Conservation (phyloP, 164 flowering plant genomes). For the Umbilicus rupestris region DNA sequence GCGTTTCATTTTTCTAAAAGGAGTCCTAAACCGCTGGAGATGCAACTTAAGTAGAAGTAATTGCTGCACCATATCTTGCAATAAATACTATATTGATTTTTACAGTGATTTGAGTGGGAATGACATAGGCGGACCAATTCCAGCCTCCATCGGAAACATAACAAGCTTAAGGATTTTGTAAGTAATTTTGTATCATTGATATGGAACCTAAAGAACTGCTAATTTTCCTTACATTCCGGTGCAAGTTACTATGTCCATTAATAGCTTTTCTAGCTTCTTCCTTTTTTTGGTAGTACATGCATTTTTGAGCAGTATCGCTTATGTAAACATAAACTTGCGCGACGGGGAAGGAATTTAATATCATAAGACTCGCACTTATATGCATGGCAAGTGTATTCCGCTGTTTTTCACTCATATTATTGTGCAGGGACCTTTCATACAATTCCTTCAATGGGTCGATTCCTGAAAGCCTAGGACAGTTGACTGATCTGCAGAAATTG, state of each 20-base stretch:
- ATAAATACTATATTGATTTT: conserved; percentile 1
- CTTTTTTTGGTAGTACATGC: neutral
- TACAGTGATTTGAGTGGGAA: conserved; percentile 85
- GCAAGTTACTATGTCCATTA: too few species aligned
- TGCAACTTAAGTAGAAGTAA: neutral
- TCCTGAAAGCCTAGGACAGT: conserved; percentile 82
- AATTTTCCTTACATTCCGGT: too few species aligned
- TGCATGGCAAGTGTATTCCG: neutral
- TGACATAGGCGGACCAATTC: conserved; percentile 71
- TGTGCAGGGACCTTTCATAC: conserved; percentile 83
- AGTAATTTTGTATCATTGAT: conserved; percentile 23
- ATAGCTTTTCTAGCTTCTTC: too few species aligned
- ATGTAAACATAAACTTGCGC: too few species aligned
- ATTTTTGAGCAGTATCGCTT: neutral
- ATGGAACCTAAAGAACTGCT: neutral
- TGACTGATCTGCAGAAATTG: conserved; percentile 61
- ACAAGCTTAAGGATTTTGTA: conserved; percentile 53
- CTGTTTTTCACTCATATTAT: neutral
- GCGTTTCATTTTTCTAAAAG: neutral
- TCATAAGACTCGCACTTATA: neutral
- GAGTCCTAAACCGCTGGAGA: neutral
- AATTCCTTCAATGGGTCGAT: conserved; percentile 84
- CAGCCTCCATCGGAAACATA: conserved; percentile 62
- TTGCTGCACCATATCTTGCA: neutral
- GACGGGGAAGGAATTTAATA: too few species aligned